Percentiles rank a stretch among this genome's conserved stretches.
Conservation (phyloP, 2,329 filamentous ascomycete species). For the Fusarium decemcellulare region DNA sequence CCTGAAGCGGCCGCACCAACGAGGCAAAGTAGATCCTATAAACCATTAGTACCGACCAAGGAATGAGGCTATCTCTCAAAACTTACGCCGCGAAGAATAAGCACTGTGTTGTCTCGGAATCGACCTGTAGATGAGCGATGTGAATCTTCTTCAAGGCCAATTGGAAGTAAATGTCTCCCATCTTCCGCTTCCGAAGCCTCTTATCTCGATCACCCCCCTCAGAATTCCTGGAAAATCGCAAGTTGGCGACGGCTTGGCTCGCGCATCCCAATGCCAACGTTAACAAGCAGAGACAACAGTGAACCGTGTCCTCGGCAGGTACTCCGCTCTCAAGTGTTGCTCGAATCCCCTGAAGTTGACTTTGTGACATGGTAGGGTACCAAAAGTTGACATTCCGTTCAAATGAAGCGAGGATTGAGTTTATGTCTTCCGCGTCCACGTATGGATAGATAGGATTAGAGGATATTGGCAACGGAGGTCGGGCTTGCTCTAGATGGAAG, state of each 20-base stretch:
- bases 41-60: fast-evolving
- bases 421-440: constrained; percentile 57
- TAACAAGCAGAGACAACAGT: constrained; percentile 60
- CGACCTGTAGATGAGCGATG: constrained; percentile 62
- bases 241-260: constrained; percentile 55
- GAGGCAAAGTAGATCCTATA: constrained; percentile 63
- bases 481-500: constrained; percentile 62
- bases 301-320: constrained; percentile 54
- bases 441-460: constrained; percentile 58
- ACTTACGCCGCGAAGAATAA: constrained; percentile 65
- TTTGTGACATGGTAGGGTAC: constrained; percentile 64
- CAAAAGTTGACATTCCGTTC: constrained; percentile 65
- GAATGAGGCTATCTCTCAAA: fast-evolving
- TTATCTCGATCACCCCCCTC: constrained; percentile 48
- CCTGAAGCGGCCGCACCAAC: constrained; percentile 64
- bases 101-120: constrained; percentile 62
- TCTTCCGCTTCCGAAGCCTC: constrained; percentile 50
- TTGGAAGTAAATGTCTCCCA: constrained; percentile 62
- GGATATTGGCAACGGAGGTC: constrained; percentile 53
- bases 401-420: constrained; percentile 59
- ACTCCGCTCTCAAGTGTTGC: constrained; percentile 51
- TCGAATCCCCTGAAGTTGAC: constrained; percentile 53
- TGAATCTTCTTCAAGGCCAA: constrained; percentile 61
- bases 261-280: constrained; percentile 64
- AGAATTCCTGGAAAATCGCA: constrained; percentile 37